A percentile compares a stretch with the other conserved stretches of the same genome.
phyloP scores from a whole-genome alignment of 176 grass and related monocot genomes.

The Hsuehochloa calcarea region DNA sequence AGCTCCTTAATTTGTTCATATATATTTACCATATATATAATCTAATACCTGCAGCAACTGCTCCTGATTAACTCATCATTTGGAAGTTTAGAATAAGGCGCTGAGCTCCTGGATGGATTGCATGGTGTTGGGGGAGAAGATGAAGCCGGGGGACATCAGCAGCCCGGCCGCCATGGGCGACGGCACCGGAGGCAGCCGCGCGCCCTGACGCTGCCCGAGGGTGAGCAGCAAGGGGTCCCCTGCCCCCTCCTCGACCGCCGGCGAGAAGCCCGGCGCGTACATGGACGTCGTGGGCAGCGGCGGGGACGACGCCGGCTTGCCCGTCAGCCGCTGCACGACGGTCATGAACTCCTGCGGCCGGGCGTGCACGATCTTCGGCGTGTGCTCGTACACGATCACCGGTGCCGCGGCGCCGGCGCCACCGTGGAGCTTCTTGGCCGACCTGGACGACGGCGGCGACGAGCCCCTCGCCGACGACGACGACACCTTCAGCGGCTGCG shows the following conservation, averaged over 20 bases:
- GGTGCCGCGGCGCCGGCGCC: background rate
- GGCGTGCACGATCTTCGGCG: conserved; percentile 63
- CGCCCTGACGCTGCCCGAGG: conserved; percentile 29
- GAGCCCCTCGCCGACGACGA: background rate
- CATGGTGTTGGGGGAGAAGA: conserved; percentile 50
- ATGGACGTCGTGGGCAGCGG: background rate
- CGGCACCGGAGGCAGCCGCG: background rate
- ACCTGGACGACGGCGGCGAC: background rate
- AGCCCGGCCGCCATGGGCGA: conserved; percentile 37
- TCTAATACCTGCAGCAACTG: background rate
- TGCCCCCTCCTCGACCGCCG: background rate
- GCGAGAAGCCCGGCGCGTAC: background rate
- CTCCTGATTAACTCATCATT: background rate
- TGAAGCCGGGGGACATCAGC: conserved; percentile 37
- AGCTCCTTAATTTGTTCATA: background rate
- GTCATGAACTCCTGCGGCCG: conserved; percentile 65
- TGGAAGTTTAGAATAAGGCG: conserved; percentile 20
- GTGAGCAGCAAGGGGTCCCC: conserved; percentile 47
- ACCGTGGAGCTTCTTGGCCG: background rate
- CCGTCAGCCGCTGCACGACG: conserved; percentile 70
- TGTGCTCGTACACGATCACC: conserved; percentile 57
- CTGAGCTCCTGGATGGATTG: conserved; percentile 48
- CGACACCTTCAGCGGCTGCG: conserved; percentile 44
- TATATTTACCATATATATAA: background rate
- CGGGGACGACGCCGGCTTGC: conserved; percentile 10